A percentile compares a stretch with the other conserved stretches of the same genome.
phyloP scores from a whole-genome alignment of 2,329 filamentous ascomycete species.

The Grosmannia clavigera region DNA sequence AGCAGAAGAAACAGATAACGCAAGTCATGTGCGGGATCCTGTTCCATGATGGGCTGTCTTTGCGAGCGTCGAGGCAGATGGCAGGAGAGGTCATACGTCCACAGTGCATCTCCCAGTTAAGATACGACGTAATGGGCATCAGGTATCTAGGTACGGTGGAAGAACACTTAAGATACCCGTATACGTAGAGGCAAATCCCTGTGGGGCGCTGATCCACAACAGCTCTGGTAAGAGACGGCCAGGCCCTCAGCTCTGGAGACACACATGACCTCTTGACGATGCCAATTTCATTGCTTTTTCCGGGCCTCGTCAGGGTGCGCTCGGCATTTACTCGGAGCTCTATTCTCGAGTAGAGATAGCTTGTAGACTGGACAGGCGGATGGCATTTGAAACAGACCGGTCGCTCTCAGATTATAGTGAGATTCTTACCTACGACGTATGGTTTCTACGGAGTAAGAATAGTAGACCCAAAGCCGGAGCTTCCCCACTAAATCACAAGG shows the following conservation, averaged over 20 bases:
- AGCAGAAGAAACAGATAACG: neutral
- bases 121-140: neutral
- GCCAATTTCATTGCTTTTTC: neutral
- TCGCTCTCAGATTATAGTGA: neutral
- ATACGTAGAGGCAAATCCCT: neutral
- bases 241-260: neutral
- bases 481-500: neutral
- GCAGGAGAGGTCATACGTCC: neutral
- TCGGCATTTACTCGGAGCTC: neutral
- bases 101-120: neutral
- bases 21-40: neutral
- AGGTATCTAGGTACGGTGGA: neutral
- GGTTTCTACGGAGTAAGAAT: neutral
- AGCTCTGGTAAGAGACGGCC: neutral
- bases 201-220: neutral
- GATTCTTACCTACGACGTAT: neutral
- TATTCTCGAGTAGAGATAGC: neutral
- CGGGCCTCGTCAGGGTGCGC: neutral
- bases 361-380: neutral
- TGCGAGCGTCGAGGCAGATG: neutral
- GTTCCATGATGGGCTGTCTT: neutral
- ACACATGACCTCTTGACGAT: neutral
- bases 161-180: neutral
- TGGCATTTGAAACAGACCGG: neutral
- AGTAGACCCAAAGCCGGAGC: neutral